Conservation (phyloP, 495 filamentous ascomycete genomes). For the Annulohypoxylon bovei region DNA sequence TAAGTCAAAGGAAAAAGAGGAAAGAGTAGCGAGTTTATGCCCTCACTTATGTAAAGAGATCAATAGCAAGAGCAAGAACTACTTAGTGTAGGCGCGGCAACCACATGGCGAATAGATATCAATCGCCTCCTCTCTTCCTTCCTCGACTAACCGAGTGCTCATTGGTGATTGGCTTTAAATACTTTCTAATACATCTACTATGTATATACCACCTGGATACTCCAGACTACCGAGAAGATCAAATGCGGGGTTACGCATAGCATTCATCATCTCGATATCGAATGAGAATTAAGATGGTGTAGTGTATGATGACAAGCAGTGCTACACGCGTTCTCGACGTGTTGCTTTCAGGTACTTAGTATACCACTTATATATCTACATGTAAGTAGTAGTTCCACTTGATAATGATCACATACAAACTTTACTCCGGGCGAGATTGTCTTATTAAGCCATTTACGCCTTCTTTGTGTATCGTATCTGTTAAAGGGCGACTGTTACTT, state of each 20-base stretch:
- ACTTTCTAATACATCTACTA: constrained; percentile 8
- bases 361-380: neutral
- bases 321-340: constrained; percentile 10
- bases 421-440: neutral
- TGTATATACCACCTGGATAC: constrained; percentile 24
- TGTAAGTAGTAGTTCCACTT: neutral
- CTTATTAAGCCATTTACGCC: neutral
- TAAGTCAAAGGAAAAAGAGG: neutral
- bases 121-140: neutral
- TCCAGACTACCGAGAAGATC: constrained; percentile 31
- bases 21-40: constrained; percentile 1
- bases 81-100: neutral
- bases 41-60: constrained; percentile 21
- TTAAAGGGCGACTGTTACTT: neutral
- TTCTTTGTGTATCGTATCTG: neutral
- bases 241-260: constrained; percentile 38
- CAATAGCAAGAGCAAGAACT: neutral
- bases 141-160: constrained; percentile 13
- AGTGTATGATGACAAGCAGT: constrained; percentile 17
- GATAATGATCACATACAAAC: neutral
- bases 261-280: constrained; percentile 32
- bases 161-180: constrained; percentile 28
- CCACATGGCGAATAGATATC: constrained; percentile 2
- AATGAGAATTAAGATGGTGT: constrained; percentile 17
- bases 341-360: neutral